phyloP scores from a whole-genome alignment of 306 rosid species.

The Lotus japonicus region DNA sequence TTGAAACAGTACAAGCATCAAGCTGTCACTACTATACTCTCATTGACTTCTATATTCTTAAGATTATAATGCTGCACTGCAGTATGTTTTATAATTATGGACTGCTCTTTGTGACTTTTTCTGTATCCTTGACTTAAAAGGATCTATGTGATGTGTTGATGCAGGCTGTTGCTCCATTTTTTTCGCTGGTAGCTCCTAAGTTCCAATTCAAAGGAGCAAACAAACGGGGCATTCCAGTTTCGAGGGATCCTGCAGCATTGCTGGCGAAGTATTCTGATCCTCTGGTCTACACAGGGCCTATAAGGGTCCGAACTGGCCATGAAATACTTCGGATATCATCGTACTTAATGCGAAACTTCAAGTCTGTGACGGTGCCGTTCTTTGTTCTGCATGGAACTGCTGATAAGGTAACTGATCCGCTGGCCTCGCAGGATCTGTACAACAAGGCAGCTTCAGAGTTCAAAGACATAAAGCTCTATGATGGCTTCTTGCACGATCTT shows the following conservation, averaged over 20 bases:
- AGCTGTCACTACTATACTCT: no score
- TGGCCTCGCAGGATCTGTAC: constrained; percentile 86
- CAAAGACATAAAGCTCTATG: constrained; percentile 89
- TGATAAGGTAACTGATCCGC: constrained; percentile 90
- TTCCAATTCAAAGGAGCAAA: constrained; percentile 95
- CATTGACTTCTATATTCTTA: no score
- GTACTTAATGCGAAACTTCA: constrained; percentile 55
- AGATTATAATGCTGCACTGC: not conserved
- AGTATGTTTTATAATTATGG: not conserved
- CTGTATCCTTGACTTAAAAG: not conserved
- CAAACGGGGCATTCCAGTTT: constrained; percentile 96
- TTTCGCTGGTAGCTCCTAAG: constrained; percentile 79
- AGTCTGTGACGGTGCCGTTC: constrained; percentile 82
- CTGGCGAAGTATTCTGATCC: constrained; percentile 94
- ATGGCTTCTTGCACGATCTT: constrained; percentile 91
- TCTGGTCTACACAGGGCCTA: constrained; percentile 92
- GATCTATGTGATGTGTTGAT: not conserved
- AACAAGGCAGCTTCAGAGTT: constrained; percentile 63
- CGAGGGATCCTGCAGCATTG: constrained; percentile 92
- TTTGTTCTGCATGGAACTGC: constrained; percentile 97
- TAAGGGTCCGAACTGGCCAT: constrained; percentile 93
- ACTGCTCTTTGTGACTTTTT: not conserved
- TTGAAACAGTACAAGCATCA: no score
- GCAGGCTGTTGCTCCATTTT: constrained; percentile 88
- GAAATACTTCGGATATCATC: constrained; percentile 86